These are phyloP conservation scores for Gynochthodes officinalis DNA, from an alignment of 257 asterid species.

Conservation along the genomic window DNA sequence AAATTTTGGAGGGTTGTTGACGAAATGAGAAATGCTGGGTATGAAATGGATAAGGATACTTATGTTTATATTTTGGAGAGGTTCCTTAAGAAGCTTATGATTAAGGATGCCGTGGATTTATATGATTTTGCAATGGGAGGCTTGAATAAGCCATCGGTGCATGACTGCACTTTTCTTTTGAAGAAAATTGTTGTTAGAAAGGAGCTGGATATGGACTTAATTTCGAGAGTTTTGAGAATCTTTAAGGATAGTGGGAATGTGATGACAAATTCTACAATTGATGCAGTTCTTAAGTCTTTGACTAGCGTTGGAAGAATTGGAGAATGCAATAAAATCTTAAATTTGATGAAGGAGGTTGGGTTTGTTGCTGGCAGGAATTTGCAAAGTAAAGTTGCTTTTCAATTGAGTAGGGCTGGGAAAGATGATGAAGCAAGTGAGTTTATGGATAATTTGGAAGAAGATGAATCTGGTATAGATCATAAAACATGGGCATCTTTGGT, in stretches of 20 bases:
- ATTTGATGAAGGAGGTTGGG: constrained; percentile 58
- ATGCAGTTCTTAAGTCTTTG: constrained; percentile 67
- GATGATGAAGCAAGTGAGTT: constrained; percentile 42
- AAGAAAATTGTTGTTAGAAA: constrained; percentile 65
- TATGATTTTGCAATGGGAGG: constrained; percentile 71
- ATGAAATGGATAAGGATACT: constrained; percentile 55
- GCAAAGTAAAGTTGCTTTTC: constrained; percentile 50
- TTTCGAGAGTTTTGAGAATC: constrained; percentile 47
- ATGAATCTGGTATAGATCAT: constrained; percentile 23
- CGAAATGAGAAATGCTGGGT: constrained; percentile 66
- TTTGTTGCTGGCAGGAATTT: constrained; percentile 39
- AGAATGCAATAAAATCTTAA: constrained; percentile 54
- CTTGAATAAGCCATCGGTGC: constrained; percentile 51
- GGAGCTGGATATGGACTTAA: constrained; percentile 68
- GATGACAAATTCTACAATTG: constrained; percentile 45
- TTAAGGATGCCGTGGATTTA: constrained; percentile 69
- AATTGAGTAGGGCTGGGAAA: constrained; percentile 47
- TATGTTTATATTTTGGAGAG: constrained; percentile 37
- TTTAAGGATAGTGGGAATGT: constrained; percentile 55
- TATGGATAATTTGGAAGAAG: constrained; percentile 31
- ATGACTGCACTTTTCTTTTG: constrained; percentile 67
- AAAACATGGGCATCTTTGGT: constrained; percentile 55
- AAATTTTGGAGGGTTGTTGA: constrained; percentile 68
- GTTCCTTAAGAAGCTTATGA: constrained; percentile 54
- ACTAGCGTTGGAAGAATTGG: constrained; percentile 62